These are phyloP conservation scores for Yueomyces sp. DNA, from an alignment of 1,139 yeast species.

Conservation along the genomic window DNA sequence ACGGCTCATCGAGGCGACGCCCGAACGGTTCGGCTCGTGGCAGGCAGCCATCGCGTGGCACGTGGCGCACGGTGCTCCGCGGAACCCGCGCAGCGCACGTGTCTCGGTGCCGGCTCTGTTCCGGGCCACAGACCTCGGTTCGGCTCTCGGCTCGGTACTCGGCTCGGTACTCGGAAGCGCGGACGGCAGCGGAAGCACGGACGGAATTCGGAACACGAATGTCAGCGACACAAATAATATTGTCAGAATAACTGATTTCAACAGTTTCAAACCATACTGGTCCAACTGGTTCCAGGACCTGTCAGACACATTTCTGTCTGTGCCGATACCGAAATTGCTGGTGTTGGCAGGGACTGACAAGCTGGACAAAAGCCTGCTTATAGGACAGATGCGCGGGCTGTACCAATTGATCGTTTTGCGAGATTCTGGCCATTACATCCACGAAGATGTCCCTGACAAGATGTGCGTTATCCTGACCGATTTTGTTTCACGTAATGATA, in stretches of 20 bases:
- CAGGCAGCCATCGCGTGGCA: slow-evolving; percentile 79
- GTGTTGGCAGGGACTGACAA: slow-evolving; percentile 86
- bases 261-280: slow-evolving; percentile 60
- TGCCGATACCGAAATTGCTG: slow-evolving; percentile 54
- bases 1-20: slow-evolving; percentile 20
- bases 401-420: slow-evolving; percentile 79
- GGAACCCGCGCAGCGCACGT: slow-evolving; percentile 50
- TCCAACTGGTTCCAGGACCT: slow-evolving; percentile 63
- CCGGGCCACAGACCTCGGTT: background rate
- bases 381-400: slow-evolving; percentile 96
- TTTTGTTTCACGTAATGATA: slow-evolving; percentile 40
- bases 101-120: slow-evolving; percentile 66
- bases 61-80: slow-evolving; percentile 37
- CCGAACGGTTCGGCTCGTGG: slow-evolving; percentile 39
- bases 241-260: slow-evolving; percentile 55
- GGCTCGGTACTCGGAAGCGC: no score
- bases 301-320: slow-evolving; percentile 47
- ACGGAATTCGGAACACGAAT: no score
- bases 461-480: slow-evolving; percentile 47
- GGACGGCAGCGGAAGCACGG: no score
- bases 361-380: slow-evolving; percentile 68
- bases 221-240: slow-evolving; percentile 16
- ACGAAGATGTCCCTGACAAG: slow-evolving; percentile 73
- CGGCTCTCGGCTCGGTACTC: no score
- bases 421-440: slow-evolving; percentile 81